These are phyloP conservation scores for Mycena kentingensis DNA, from an alignment of 768 basidiomycete genomes.

Conservation along the genomic window DNA sequence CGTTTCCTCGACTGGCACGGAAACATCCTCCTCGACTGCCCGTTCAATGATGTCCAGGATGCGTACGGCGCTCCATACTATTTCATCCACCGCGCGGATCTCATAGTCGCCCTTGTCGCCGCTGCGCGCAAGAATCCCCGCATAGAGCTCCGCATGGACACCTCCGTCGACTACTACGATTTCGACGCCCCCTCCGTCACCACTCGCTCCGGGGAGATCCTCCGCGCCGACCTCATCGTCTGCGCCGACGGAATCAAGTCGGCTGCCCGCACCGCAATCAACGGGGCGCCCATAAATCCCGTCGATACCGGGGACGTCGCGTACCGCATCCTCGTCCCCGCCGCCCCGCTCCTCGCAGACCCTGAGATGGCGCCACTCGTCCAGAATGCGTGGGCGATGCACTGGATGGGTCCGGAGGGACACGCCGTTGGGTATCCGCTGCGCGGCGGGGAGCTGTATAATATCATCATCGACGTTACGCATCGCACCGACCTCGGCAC, in stretches of 20 bases:
- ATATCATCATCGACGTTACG: constrained; percentile 23
- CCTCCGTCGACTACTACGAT: constrained; percentile 29
- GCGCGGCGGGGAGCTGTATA: constrained; percentile 17
- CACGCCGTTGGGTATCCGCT: constrained; percentile 26
- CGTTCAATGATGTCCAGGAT: constrained; percentile 8
- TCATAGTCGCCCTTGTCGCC: constrained; percentile 35
- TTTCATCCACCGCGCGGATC: constrained; percentile 47
- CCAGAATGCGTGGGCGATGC: constrained; percentile 17
- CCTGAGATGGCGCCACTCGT: constrained; percentile 21
- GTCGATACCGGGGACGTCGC: constrained; percentile 35
- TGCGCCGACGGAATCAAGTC: constrained; percentile 40
- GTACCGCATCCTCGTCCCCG: constrained; percentile 27
- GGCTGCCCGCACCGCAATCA: constrained; percentile 23
- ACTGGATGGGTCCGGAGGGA: constrained; percentile 27
- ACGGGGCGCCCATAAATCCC: constrained; percentile 19
- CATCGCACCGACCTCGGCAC: constrained; percentile 17
- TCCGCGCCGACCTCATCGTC: constrained; percentile 37
- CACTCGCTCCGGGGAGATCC: constrained; percentile 36
- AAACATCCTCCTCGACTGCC: constrained; percentile 8
- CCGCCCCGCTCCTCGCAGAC: constrained; percentile 20
- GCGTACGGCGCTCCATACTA: constrained; percentile 43
- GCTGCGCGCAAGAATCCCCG: constrained; percentile 28
- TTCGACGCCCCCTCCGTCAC: constrained; percentile 30
- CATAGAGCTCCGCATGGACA: constrained; percentile 31
- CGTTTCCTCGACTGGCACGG: constrained; percentile 23